Conservation (phyloP, 768 basidiomycete species). For the Lyophyllum shimeji region DNA sequence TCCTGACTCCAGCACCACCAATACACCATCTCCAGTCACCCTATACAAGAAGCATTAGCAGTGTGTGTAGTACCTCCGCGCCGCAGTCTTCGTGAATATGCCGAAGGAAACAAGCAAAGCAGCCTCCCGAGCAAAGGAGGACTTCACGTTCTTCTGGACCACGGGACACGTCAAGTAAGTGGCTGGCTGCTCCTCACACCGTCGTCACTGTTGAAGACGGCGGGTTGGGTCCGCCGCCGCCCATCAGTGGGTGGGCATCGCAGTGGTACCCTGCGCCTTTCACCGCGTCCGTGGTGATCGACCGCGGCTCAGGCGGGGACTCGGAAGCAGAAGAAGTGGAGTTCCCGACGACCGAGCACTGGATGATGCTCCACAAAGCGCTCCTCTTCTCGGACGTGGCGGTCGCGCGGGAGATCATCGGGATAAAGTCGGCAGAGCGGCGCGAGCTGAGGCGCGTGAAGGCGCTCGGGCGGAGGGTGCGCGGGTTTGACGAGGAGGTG, state of each 20-base stretch:
- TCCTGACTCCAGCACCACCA: too few species aligned
- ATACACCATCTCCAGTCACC: too few species aligned
- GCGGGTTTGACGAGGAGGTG: conserved; percentile 43
- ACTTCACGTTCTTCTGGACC: neutral
- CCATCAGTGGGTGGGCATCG: conserved; percentile 15
- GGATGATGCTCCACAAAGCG: conserved; percentile 42
- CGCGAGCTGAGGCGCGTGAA: conserved; percentile 45
- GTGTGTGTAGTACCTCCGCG: too few species aligned
- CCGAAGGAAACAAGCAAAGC: neutral
- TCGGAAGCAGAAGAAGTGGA: neutral
- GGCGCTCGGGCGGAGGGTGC: conserved; percentile 50
- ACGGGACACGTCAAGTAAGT: neutral
- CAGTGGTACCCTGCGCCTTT: conserved; percentile 15
- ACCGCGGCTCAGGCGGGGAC: neutral
- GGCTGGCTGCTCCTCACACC: neutral
- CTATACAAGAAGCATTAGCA: too few species aligned
- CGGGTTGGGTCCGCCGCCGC: neutral
- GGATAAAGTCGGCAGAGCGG: conserved; percentile 28
- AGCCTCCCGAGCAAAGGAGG: neutral
- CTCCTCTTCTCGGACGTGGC: conserved; percentile 48
- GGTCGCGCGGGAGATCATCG: conserved; percentile 43
- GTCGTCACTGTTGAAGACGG: neutral
- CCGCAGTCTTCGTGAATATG: neutral
- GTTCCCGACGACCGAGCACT: conserved; percentile 11
- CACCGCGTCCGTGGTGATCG: conserved; percentile 2